Percentiles rank a stretch among this genome's conserved stretches.
Evolutionary conservation across 2,329 filamentous ascomycete species (phyloP).

Genomic region (Colletotrichum sp.): DNA sequence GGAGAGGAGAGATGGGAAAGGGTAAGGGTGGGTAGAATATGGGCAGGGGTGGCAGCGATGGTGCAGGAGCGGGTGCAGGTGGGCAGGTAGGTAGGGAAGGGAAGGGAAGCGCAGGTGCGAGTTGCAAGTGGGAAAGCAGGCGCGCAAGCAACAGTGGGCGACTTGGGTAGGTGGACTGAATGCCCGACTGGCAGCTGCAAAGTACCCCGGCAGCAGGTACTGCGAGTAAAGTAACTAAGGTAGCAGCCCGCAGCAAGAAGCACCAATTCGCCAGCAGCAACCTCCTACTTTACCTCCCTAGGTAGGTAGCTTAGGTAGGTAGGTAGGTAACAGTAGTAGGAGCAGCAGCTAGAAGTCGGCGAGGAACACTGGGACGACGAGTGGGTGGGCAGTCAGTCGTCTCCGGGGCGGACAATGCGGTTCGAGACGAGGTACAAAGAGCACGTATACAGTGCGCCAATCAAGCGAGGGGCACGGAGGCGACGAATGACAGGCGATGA

Average conservation of each 20-base stretch:
- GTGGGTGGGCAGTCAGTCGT: slow-evolving; percentile 12
- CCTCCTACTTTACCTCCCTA: not conserved
- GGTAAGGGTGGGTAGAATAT: slow-evolving; percentile 18
- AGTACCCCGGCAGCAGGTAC: not conserved
- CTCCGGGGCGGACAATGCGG: slow-evolving; percentile 18
- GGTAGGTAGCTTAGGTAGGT: not conserved
- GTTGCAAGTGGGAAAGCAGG: not conserved
- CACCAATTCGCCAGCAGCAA: not conserved
- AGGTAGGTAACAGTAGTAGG: not conserved
- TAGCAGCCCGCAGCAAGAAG: not conserved
- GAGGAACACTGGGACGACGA: not conserved
- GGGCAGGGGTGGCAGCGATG: slow-evolving; percentile 16
- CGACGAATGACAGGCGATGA: not conserved
- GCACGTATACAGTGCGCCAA: not conserved
- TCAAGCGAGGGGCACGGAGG: not conserved
- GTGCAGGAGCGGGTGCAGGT: slow-evolving; percentile 4
- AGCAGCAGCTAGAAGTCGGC: not conserved
- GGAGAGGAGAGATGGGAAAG: slow-evolving; percentile 22
- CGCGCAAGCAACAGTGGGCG: not conserved
- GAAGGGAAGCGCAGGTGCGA: not conserved
- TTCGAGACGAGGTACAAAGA: not conserved
- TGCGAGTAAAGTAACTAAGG: not conserved
- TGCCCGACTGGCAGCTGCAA: not conserved
- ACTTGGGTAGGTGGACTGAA: not conserved
- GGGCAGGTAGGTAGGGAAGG: not conserved